Evolutionary conservation across 768 basidiomycete genomes (phyloP).

Genomic region (Pulveroboletus sp.): DNA sequence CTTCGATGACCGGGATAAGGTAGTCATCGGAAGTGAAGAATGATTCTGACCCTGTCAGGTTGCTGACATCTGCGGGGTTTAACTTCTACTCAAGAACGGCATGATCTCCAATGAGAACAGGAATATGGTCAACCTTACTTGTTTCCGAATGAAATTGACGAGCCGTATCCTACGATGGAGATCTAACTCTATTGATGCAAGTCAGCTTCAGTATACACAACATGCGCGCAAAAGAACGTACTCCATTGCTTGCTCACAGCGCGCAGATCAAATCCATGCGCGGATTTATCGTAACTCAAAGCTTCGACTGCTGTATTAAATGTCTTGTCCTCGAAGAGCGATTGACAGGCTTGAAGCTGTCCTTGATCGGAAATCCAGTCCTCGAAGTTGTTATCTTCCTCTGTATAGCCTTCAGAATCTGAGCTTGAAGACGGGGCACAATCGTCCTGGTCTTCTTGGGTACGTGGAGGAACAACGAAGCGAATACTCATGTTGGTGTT

Average conservation of each 20-base stretch:
- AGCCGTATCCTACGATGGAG: constrained; percentile 74
- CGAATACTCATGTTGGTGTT: constrained; percentile 28
- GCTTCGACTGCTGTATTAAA: constrained; percentile 59
- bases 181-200: constrained; percentile 53
- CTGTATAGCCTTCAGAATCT: constrained; percentile 23
- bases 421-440: constrained; percentile 16
- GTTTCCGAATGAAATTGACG: constrained; percentile 82
- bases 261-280: constrained; percentile 61
- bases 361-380: constrained; percentile 76
- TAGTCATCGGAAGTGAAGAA: constrained; percentile 75
- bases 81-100: constrained; percentile 43
- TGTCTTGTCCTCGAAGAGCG: constrained; percentile 67
- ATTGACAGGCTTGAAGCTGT: constrained; percentile 50
- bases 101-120: background rate
- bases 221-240: constrained; percentile 30
- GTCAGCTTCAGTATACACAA: background rate
- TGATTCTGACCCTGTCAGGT: constrained; percentile 51
- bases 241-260: constrained; percentile 48
- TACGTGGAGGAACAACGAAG: constrained; percentile 14
- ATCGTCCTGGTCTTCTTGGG: constrained; percentile 10
- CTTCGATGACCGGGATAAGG: constrained; percentile 74
- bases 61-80: constrained; percentile 39
- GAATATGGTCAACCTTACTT: constrained; percentile 37
- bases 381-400: constrained; percentile 65
- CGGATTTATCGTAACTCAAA: constrained; percentile 54